Conservation (phyloP, 352 stramenopile genomes). For the Phytophthora pluvialis region DNA sequence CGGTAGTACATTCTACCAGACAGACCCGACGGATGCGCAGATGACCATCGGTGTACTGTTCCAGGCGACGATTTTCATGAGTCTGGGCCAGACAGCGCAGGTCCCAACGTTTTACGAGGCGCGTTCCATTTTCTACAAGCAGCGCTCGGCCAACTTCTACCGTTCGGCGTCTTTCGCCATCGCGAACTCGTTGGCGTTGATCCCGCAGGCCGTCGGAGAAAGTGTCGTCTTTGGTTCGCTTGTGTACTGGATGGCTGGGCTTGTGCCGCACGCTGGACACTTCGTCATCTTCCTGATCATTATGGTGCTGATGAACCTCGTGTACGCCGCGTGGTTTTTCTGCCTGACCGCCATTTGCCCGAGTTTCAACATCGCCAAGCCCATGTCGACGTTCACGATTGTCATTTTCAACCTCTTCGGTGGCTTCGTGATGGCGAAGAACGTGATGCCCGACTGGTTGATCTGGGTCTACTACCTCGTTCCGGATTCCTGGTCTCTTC, state of each 20-base stretch:
- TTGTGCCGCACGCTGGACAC: slow-evolving; percentile 21
- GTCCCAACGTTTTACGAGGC: slow-evolving; percentile 77
- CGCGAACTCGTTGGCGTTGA: slow-evolving; percentile 33
- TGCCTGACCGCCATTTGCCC: slow-evolving; percentile 38
- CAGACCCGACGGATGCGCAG: slow-evolving; percentile 45
- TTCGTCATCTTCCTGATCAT: slow-evolving; percentile 47
- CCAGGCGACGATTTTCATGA: slow-evolving; percentile 79
- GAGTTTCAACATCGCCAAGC: slow-evolving; percentile 46
- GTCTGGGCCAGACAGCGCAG: slow-evolving; percentile 73
- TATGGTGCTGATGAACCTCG: slow-evolving; percentile 40
- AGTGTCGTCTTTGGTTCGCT: slow-evolving; percentile 73
- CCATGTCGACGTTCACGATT: slow-evolving; percentile 47
- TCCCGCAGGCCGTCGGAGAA: slow-evolving; percentile 54
- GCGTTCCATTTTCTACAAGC: slow-evolving; percentile 83
- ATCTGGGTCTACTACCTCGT: slow-evolving; percentile 7
- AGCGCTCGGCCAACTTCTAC: slow-evolving; percentile 79
- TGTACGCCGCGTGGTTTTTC: slow-evolving; percentile 46
- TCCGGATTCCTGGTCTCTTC: background rate
- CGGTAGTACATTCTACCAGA: slow-evolving; percentile 52
- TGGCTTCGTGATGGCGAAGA: slow-evolving; percentile 61
- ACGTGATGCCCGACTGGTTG: slow-evolving; percentile 49
- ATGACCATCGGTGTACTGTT: slow-evolving; percentile 81
- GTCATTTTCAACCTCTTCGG: slow-evolving; percentile 50
- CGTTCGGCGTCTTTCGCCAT: slow-evolving; percentile 74
- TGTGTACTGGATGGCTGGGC: slow-evolving; percentile 83